A percentile compares a stretch with the other conserved stretches of the same genome.
Evolutionary conservation across 75 land plant species (phyloP).

Genomic region (Sequoia sempervirens): DNA sequence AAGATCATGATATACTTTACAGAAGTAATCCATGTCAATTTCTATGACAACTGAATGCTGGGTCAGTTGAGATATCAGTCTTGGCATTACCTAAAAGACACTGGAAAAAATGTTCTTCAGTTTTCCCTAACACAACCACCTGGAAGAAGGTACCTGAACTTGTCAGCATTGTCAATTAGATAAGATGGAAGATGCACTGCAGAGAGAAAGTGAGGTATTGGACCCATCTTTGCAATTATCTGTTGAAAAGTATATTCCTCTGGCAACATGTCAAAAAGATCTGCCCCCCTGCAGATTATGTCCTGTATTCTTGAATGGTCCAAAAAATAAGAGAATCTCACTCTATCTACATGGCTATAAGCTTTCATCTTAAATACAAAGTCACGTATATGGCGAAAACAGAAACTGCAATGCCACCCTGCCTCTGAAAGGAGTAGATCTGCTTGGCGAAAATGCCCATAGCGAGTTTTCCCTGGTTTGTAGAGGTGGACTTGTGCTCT

Average conservation of each 20-base stretch:
- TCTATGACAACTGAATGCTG: too few relatives aligned
- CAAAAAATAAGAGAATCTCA: slow-evolving; percentile 57
- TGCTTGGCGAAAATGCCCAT: slow-evolving; percentile 55
- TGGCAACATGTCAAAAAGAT: slow-evolving; percentile 83
- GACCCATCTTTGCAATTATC: slow-evolving; percentile 75
- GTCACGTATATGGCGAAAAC: slow-evolving; percentile 59
- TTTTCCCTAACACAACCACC: slow-evolving; percentile 71
- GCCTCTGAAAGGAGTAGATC: slow-evolving; percentile 59
- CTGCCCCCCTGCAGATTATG: slow-evolving; percentile 64
- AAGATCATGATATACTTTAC: too few relatives aligned
- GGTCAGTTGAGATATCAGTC: too few relatives aligned
- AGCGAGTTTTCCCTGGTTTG: slow-evolving; percentile 39
- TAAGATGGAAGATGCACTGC: slow-evolving; percentile 66
- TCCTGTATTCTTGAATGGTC: slow-evolving; percentile 46
- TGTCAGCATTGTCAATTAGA: slow-evolving; percentile 50
- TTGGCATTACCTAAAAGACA: too few relatives aligned
- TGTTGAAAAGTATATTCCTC: slow-evolving; percentile 81
- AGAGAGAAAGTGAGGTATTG: slow-evolving; percentile 54
- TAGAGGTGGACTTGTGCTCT: slow-evolving; percentile 50
- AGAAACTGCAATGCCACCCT: slow-evolving; percentile 84
- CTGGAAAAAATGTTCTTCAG: background rate
- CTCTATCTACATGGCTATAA: slow-evolving; percentile 79
- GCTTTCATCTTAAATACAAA: slow-evolving; percentile 84
- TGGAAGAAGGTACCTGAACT: slow-evolving; percentile 66
- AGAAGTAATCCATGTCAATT: too few relatives aligned